Percentiles rank a stretch among this genome's conserved stretches.
These are phyloP conservation scores for Artemisia argyi DNA, from an alignment of 129 eudicot genomes.

Conservation along the genomic window DNA sequence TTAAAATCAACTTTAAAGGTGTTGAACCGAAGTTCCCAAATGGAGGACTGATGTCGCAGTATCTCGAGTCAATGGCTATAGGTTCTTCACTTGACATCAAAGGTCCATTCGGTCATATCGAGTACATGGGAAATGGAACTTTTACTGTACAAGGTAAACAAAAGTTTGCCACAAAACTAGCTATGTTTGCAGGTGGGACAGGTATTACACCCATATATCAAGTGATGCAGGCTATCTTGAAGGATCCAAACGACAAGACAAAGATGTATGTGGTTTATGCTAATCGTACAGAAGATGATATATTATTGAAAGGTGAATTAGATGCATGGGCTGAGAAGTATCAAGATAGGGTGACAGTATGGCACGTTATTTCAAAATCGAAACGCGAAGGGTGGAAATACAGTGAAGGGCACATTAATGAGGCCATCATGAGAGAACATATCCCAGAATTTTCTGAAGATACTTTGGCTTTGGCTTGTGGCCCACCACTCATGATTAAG, in stretches of 20 bases:
- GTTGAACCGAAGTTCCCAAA: slow-evolving; percentile 77
- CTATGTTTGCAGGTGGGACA: slow-evolving; percentile 95
- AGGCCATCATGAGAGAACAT: slow-evolving; percentile 60
- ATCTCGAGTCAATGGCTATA: slow-evolving; percentile 55
- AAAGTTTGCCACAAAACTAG: slow-evolving; percentile 72
- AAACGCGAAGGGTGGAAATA: slow-evolving; percentile 71
- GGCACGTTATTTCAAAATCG: slow-evolving; percentile 72
- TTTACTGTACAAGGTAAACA: slow-evolving; percentile 67
- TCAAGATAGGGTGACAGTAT: slow-evolving; percentile 68
- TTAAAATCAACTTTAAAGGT: slow-evolving; percentile 70
- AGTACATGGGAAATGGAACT: slow-evolving; percentile 72
- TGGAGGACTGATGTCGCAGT: slow-evolving; percentile 85
- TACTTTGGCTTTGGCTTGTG: slow-evolving; percentile 81
- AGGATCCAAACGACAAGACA: slow-evolving; percentile 82
- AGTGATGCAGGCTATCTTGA: slow-evolving; percentile 86
- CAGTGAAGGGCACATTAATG: slow-evolving; percentile 60
- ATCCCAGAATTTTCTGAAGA: slow-evolving; percentile 50
- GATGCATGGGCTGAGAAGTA: slow-evolving; percentile 68
- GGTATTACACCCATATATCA: slow-evolving; percentile 94
- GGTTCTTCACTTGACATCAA: slow-evolving; percentile 65
- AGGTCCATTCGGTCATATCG: slow-evolving; percentile 97
- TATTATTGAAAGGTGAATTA: slow-evolving; percentile 69
- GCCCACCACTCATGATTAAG: slow-evolving; percentile 95
- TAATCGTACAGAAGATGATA: slow-evolving; percentile 90
- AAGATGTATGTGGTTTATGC: slow-evolving; percentile 90